Evolutionary conservation across 1,284 basidiomycete species (phyloP).

Genomic region (Ustilago trichophora): DNA sequence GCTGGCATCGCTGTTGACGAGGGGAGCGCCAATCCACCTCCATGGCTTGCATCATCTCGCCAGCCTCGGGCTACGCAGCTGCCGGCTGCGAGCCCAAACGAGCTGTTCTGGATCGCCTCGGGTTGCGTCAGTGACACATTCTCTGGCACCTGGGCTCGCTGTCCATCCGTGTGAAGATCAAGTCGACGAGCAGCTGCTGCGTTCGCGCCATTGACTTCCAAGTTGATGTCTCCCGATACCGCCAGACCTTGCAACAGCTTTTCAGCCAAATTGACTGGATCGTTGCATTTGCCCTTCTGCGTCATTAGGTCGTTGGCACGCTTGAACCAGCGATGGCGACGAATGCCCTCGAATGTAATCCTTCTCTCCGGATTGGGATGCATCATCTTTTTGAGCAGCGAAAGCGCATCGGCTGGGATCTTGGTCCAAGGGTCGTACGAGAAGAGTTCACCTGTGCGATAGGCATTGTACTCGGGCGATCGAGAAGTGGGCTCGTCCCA

Average conservation of each 20-base stretch:
- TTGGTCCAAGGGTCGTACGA: slow-evolving; percentile 82
- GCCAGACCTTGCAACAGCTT: slow-evolving; percentile 63
- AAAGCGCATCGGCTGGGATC: slow-evolving; percentile 73
- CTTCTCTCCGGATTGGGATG: slow-evolving; percentile 55
- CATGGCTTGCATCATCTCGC: slow-evolving; percentile 14
- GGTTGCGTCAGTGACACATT: slow-evolving; percentile 64
- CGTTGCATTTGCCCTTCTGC: slow-evolving; percentile 58
- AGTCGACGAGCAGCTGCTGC: slow-evolving; percentile 34
- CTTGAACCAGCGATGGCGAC: slow-evolving; percentile 63
- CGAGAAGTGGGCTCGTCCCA: slow-evolving; percentile 91
- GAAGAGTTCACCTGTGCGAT: slow-evolving; percentile 76
- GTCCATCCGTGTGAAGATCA: slow-evolving; percentile 61
- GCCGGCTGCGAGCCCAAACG: slow-evolving; percentile 30
- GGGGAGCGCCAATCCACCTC: slow-evolving; percentile 35
- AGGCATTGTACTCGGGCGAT: slow-evolving; percentile 82
- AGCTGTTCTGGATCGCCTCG: slow-evolving; percentile 53
- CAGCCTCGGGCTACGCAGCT: slow-evolving; percentile 23
- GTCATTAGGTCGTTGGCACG: slow-evolving; percentile 58
- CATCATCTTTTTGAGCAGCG: slow-evolving; percentile 61
- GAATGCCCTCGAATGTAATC: slow-evolving; percentile 56
- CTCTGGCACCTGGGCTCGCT: slow-evolving; percentile 60
- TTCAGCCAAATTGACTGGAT: slow-evolving; percentile 63
- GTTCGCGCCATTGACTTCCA: slow-evolving; percentile 25
- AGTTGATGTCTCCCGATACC: slow-evolving; percentile 61
- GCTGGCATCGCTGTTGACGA: slow-evolving; percentile 54